Conservation (phyloP, 805 yeast genomes). For the Cyberlindnera japonica region DNA sequence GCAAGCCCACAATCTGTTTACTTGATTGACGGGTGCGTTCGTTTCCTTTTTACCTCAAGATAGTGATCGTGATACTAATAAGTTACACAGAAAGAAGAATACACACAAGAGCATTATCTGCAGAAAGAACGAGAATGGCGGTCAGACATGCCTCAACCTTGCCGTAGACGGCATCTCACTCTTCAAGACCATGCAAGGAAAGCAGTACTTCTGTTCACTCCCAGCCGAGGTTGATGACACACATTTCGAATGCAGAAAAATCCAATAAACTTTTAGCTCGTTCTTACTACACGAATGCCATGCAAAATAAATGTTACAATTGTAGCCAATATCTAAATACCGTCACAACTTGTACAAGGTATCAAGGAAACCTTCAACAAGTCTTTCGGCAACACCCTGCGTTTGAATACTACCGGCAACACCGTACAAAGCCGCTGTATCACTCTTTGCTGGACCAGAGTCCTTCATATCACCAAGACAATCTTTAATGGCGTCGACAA, state of each 20-base stretch:
- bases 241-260: conserved; percentile 49
- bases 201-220: conserved; percentile 47
- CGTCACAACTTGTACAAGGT: conserved; percentile 54
- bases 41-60: not conserved
- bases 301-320: not conserved
- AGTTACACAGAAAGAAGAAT: conserved; percentile 15
- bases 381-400: conserved; percentile 73
- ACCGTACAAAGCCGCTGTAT: conserved; percentile 90
- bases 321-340: not conserved
- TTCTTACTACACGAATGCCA: not conserved
- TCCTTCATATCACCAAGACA: conserved; percentile 25
- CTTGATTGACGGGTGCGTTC: conserved; percentile 25
- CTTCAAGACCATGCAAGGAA: conserved; percentile 46
- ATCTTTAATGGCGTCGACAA: conserved; percentile 44
- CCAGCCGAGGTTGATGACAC: conserved; percentile 47
- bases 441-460: conserved; percentile 35
- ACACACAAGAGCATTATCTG: conserved; percentile 40
- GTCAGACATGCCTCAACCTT: conserved; percentile 43
- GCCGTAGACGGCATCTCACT: conserved; percentile 38
- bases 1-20: conserved; percentile 18
- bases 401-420: conserved; percentile 91
- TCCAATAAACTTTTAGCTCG: conserved; percentile 9
- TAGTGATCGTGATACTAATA: not conserved
- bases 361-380: conserved; percentile 80
- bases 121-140: conserved; percentile 40